phyloP scores from a whole-genome alignment of 306 rosid species.

The Lotus japonicus region DNA sequence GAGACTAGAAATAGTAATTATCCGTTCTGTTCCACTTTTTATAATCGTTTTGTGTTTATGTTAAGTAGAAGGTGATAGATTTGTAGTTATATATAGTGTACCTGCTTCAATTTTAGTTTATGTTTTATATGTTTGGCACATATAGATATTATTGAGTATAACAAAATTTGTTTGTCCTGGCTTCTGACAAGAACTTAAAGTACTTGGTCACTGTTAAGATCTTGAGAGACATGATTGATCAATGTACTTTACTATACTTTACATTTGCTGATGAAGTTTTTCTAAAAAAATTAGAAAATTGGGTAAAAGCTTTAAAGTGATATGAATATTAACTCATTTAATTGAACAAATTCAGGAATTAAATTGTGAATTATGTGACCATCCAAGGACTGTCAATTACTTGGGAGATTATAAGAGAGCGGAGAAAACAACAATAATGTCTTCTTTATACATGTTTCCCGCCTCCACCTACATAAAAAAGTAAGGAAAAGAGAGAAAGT shows the following conservation, averaged over 20 bases:
- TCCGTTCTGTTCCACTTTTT: background rate
- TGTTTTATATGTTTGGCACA: background rate
- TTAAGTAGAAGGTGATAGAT: background rate
- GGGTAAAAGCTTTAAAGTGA: too few species aligned
- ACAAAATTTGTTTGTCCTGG: slow-evolving; percentile 2
- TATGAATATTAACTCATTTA: too few species aligned
- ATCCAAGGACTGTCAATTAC: too few species aligned
- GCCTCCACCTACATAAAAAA: too few species aligned
- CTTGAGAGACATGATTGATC: slow-evolving; percentile 1
- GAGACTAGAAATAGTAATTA: background rate
- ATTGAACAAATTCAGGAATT: too few species aligned
- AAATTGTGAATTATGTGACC: too few species aligned
- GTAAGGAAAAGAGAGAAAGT: too few species aligned
- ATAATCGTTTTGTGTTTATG: background rate
- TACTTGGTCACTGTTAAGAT: background rate
- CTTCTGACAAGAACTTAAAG: background rate
- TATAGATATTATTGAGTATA: background rate
- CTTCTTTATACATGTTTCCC: too few species aligned
- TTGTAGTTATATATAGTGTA: background rate
- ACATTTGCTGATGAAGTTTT: background rate
- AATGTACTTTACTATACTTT: background rate
- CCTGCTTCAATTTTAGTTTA: background rate
- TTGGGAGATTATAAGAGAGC: too few species aligned
- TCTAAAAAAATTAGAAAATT: too few species aligned
- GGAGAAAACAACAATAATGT: too few species aligned